Evolutionary conservation across 805 yeast species (phyloP), one percentile per base, ranked within the genome.

Genomic region (Debaryomyces castellii): DNA sequence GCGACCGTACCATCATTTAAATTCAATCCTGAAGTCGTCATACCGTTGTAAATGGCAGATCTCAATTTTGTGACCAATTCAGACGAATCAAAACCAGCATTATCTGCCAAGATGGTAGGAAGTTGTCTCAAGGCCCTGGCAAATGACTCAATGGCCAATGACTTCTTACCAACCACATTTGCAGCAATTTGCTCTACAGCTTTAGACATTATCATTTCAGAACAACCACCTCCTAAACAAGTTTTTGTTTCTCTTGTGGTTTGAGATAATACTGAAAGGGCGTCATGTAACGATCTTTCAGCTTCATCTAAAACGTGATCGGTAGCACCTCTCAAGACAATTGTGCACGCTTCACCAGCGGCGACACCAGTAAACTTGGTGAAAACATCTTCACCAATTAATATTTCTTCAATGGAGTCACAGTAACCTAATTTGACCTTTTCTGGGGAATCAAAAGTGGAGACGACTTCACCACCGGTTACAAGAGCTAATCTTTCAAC

Each of bases 391-490:
- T 94, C 98, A 49, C 98, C 99, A 63, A 94, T 87, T 52, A 90
- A 81, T 33, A 92, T 74, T 69, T 94, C 99, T 68, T 92, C 97
- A 57, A 94, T 89, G 20, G 76, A 58, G 37, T 90, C 94, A 76
- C 98, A 92, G 63, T 82, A 78, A 39, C 99, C 99, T 42, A 91
- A 71, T 63, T 81, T 85, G 46, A 88, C 96, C 46, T 79, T 78
- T 44, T 87, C 95, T 21, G 98, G 96, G 54, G 84, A 77, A 63
- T 94, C 99, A 64, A 94, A 94, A 1, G 98, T 92, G 6, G 98
- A 90, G 1, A 85, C 96, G 43, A 94, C 97, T 74, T 94, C 98
- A 62, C 97, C 99, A 43, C 99, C 99, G 10, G 98, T 91, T 25
- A 90, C 99, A 34, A 92, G 75, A 2, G 99, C 96, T 54, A 94